Evolutionary conservation across 108 stramenopile genomes (phyloP).

Genomic region (Cafeteria roenbergensis): DNA sequence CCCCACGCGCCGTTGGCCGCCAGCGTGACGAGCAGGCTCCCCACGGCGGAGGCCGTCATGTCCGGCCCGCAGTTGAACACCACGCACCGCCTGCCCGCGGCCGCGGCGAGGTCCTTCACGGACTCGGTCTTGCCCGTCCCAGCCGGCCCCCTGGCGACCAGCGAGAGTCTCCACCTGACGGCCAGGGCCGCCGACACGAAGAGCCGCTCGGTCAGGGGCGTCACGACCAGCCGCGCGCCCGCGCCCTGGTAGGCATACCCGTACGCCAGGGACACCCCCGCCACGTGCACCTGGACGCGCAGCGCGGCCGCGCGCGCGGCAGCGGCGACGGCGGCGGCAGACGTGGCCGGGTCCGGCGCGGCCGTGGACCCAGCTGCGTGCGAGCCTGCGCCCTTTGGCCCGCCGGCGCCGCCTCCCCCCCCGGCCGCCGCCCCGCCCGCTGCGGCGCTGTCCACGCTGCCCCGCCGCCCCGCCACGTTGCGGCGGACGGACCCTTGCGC

Average conservation of each 20-base stretch:
- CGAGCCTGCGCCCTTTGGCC: too few relatives aligned
- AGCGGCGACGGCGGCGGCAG: too few relatives aligned
- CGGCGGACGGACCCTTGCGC: too few relatives aligned
- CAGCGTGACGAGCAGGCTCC: conserved; percentile 41
- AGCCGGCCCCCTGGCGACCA: conserved; percentile 40
- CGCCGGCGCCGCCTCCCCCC: too few relatives aligned
- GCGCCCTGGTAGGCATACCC: conserved; percentile 31
- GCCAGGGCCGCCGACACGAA: conserved; percentile 35
- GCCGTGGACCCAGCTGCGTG: too few relatives aligned
- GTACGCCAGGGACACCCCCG: too few relatives aligned
- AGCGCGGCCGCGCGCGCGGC: too few relatives aligned
- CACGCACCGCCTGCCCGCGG: conserved; percentile 40
- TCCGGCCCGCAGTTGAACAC: conserved; percentile 53
- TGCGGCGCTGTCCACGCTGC: too few relatives aligned
- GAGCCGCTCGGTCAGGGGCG: conserved; percentile 36
- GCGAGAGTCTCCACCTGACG: conserved; percentile 35
- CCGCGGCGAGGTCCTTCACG: conserved; percentile 39
- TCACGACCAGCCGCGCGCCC: conserved; percentile 29
- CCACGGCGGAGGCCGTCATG: conserved; percentile 52
- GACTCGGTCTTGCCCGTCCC: conserved; percentile 43
- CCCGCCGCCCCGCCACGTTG: too few relatives aligned
- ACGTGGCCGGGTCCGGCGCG: too few relatives aligned
- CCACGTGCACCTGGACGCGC: too few relatives aligned
- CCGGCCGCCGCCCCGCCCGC: too few relatives aligned
- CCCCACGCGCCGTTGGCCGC: conserved; percentile 37